Conservation (phyloP, 768 basidiomycete species). For the Termitomyces sp. region DNA sequence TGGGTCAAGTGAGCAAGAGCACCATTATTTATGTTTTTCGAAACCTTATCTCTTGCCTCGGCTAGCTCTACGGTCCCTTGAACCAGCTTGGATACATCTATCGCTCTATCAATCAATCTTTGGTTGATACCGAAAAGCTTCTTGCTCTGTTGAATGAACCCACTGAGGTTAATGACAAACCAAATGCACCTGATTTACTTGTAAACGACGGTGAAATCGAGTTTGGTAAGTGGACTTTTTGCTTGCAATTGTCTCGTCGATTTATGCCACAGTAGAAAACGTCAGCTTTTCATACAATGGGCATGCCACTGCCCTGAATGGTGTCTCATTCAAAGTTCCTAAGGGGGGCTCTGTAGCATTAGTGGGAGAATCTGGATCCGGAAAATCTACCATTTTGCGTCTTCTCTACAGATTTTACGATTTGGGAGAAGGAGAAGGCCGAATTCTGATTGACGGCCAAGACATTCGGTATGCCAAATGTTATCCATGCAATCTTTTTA, state of each 20-base stretch:
- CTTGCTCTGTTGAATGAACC: constrained; percentile 78
- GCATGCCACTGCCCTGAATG: constrained; percentile 62
- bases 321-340: constrained; percentile 84
- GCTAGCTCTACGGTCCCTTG: constrained; percentile 65
- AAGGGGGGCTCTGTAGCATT: constrained; percentile 86
- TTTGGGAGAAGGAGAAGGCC: constrained; percentile 68
- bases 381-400: constrained; percentile 83
- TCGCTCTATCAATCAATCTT: constrained; percentile 66
- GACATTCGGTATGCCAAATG: constrained; percentile 53
- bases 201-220: constrained; percentile 77
- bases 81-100: constrained; percentile 79
- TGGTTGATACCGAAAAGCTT: constrained; percentile 82
- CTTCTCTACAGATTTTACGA: constrained; percentile 93
- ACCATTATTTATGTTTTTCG: not conserved
- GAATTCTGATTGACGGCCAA: constrained; percentile 80
- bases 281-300: constrained; percentile 85
- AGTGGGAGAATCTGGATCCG: constrained; percentile 78
- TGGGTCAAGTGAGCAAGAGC: constrained; percentile 53
- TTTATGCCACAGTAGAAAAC: constrained; percentile 46
- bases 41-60: constrained; percentile 5
- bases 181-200: constrained; percentile 67
- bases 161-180: constrained; percentile 79
- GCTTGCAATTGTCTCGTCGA: not conserved
- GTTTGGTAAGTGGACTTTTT: constrained; percentile 51
- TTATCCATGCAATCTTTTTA: not conserved